phyloP scores from a whole-genome alignment of 371 early-diverging fungal genomes.

The Thermomucor indicae-seudaticae region DNA sequence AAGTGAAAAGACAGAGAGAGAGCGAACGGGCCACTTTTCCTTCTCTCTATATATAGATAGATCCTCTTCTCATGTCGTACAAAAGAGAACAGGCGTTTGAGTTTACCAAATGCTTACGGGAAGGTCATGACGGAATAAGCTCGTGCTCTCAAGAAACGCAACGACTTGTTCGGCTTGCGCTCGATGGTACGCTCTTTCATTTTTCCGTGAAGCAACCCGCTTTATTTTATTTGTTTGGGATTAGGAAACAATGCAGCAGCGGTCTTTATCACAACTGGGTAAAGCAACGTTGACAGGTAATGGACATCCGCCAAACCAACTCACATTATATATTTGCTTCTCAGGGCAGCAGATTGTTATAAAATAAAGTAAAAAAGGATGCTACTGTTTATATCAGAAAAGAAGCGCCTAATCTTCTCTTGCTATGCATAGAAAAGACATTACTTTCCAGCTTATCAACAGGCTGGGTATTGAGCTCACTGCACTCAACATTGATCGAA shows the following conservation, averaged over 20 bases:
- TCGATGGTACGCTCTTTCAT: neutral
- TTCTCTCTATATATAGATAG: no score
- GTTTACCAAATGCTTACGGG: neutral
- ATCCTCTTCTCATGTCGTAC: no score
- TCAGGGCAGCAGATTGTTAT: neutral
- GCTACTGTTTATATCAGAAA: neutral
- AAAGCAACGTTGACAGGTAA: neutral
- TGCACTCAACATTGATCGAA: slow-evolving; percentile 2
- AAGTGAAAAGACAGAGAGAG: no score
- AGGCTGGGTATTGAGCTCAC: slow-evolving; percentile 1
- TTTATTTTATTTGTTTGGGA: neutral
- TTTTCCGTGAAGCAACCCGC: neutral
- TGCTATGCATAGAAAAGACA: slow-evolving; percentile 1
- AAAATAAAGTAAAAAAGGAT: neutral
- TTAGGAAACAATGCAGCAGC: neutral
- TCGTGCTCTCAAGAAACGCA: neutral
- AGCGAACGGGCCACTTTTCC: no score
- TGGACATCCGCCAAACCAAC: no score
- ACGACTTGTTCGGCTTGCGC: neutral
- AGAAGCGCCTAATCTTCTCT: neutral
- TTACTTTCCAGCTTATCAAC: slow-evolving; percentile 3
- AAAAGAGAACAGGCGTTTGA: no score
- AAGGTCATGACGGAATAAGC: neutral
- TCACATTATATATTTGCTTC: no score
- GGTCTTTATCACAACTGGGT: neutral